Conservation (phyloP, 768 basidiomycete genomes). For the Boletus tomentosulus region DNA sequence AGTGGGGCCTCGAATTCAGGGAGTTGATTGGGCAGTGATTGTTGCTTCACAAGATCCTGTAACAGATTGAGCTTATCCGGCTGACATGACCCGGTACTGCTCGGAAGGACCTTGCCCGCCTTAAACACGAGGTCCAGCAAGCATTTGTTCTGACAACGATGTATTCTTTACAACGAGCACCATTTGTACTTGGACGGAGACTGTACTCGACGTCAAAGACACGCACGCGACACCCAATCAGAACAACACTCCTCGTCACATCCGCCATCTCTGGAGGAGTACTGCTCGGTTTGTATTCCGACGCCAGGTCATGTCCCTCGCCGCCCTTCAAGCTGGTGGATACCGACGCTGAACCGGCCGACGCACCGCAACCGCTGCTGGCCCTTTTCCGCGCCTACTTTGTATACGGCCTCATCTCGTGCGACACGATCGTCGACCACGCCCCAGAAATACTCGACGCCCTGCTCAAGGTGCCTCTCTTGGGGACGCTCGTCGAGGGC, state of each 20-base stretch:
- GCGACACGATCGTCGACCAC: slow-evolving; percentile 71
- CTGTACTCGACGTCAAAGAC: slow-evolving; percentile 2
- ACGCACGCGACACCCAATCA: slow-evolving; percentile 2
- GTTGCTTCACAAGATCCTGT: background rate
- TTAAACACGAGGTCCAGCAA: background rate
- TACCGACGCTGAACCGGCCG: background rate
- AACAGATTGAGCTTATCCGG: background rate
- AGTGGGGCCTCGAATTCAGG: slow-evolving; percentile 65
- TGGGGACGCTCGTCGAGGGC: slow-evolving; percentile 61
- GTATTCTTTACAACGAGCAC: slow-evolving; percentile 12
- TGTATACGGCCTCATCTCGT: slow-evolving; percentile 78
- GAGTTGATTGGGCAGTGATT: slow-evolving; percentile 27
- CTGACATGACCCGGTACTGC: background rate
- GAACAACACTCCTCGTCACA: slow-evolving; percentile 14
- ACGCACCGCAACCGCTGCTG: slow-evolving; percentile 12
- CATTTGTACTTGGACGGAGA: background rate
- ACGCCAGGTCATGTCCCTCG: slow-evolving; percentile 24
- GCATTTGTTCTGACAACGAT: background rate
- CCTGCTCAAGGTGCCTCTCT: slow-evolving; percentile 45
- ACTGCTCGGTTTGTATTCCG: slow-evolving; percentile 19
- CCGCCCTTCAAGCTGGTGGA: slow-evolving; percentile 15
- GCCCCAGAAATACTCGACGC: slow-evolving; percentile 61
- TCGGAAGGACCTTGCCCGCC: background rate
- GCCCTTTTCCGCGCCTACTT: slow-evolving; percentile 67
- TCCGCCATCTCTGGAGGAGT: slow-evolving; percentile 17